Conservation (phyloP, 1,139 yeast genomes). For the Wickerhamiella infanticola region DNA sequence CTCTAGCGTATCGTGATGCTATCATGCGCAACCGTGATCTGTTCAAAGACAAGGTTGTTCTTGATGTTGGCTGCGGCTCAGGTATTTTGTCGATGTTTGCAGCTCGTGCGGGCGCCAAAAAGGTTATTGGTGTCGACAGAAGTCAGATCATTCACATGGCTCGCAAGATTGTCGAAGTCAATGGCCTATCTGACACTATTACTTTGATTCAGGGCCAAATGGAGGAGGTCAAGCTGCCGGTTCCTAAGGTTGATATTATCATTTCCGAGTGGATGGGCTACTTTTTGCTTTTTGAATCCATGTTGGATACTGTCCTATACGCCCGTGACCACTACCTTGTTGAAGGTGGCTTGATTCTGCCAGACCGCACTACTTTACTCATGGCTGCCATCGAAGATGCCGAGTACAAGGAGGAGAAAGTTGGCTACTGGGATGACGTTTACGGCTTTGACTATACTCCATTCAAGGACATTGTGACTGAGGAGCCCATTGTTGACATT, state of each 20-base stretch:
- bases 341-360: slow-evolving; percentile 81
- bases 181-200: slow-evolving; percentile 77
- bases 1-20: slow-evolving; percentile 82
- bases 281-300: slow-evolving; percentile 85
- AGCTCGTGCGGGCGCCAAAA: slow-evolving; percentile 95
- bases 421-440: slow-evolving; percentile 92
- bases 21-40: slow-evolving; percentile 79
- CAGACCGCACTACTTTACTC: slow-evolving; percentile 84
- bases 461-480: slow-evolving; percentile 57
- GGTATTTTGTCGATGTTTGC: slow-evolving; percentile 97
- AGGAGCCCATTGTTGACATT: slow-evolving; percentile 88
- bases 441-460: slow-evolving; percentile 90
- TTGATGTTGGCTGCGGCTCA: slow-evolving; percentile 98
- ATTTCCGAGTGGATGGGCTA: slow-evolving; percentile 99
- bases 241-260: slow-evolving; percentile 69
- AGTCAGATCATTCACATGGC: slow-evolving; percentile 94
- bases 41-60: slow-evolving; percentile 86
- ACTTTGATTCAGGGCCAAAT: slow-evolving; percentile 84
- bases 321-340: slow-evolving; percentile 89
- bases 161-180: slow-evolving; percentile 61
- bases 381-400: slow-evolving; percentile 93
- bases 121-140: slow-evolving; percentile 95
- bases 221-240: slow-evolving; percentile 84
- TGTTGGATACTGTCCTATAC: slow-evolving; percentile 89
- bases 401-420: slow-evolving; percentile 81